phyloP scores from a whole-genome alignment of 352 stramenopile species.

The Phytophthora capsici region DNA sequence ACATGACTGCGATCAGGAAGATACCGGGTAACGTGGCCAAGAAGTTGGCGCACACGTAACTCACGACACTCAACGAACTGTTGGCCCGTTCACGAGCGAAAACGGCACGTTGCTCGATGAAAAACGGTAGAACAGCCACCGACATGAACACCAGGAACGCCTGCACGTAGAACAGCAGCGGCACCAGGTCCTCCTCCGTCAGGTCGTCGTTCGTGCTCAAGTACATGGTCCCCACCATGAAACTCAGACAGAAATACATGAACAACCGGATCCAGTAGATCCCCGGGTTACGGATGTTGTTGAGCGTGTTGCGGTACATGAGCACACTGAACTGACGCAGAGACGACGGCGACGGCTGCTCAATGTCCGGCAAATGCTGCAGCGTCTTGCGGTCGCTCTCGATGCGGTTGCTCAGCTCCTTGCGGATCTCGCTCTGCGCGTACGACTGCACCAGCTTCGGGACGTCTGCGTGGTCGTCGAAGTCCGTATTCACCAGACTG shows the following conservation, averaged over 20 bases:
- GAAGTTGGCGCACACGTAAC: constrained; percentile 80
- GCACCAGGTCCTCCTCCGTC: constrained; percentile 47
- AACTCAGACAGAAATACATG: constrained; percentile 75
- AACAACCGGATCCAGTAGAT: constrained; percentile 76
- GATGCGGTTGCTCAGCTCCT: constrained; percentile 16
- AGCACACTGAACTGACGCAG: constrained; percentile 52
- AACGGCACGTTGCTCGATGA: constrained; percentile 85
- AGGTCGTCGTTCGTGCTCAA: constrained; percentile 55
- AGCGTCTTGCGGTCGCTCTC: constrained; percentile 27
- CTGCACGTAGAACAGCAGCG: constrained; percentile 86
- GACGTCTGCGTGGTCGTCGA: constrained; percentile 49
- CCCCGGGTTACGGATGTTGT: constrained; percentile 70
- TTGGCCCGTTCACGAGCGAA: constrained; percentile 66
- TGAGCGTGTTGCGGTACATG: constrained; percentile 61
- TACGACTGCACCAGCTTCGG: constrained; percentile 31
- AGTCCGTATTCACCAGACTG: constrained; percentile 62
- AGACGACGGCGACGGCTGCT: constrained; percentile 30
- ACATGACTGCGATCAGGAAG: constrained; percentile 67
- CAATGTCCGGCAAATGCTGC: constrained; percentile 27
- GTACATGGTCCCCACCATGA: constrained; percentile 82
- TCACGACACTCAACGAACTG: constrained; percentile 73
- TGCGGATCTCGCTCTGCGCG: constrained; percentile 16
- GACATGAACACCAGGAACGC: constrained; percentile 92
- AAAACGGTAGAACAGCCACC: constrained; percentile 86
- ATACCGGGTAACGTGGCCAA: constrained; percentile 72